Base-by-base conservation (phyloP, 768 basidiomycete species). In the Trichaptum fuscoviolaceum region DNA sequence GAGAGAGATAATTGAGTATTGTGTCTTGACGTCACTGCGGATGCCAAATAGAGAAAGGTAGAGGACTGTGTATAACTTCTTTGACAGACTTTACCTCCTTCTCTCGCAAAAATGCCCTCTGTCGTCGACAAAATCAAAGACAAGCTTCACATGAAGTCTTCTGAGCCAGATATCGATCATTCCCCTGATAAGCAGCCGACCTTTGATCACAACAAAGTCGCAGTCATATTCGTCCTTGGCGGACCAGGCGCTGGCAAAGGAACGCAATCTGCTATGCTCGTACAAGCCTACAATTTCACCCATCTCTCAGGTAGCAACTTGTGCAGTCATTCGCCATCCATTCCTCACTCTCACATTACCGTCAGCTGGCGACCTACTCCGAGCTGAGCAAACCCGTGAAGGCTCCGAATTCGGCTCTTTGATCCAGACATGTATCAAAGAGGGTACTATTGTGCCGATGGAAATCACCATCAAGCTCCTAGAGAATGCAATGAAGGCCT, bases 161-260 rank as follows among this genome's bases (percentile, higher is more conserved):
- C 63, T 34, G n/a, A 60, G 26, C n/a, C 62, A 62, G 62, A 65
- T 9, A 59, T 23, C 36, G 35, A 64, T 3, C 9, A 18, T 63
- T n/a, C 30, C 63, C 34, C 35, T 20, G 62, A 52, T 36, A 70
- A 69, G 58, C 69, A 73, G 5, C 82, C 83, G 18, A 82, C 80
- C 1, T 96, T 97, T 72, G 87, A 93, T 75, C 76, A 80, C 35
- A 74, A 75, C 61, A 89, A 92, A 69, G 90, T 98, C 71, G 89
- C 85, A 20, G 96, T 99, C 66, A 82, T 99, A 73, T 99, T 92
- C 73, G 96, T 99, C 26, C 88, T 99, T 17, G 97, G 97, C 42
- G 97, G 97, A 0, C 97, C 97, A 23, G 97, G 97, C 63, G 95
- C 95, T 71, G 96, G 96, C 67, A 99, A 99, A 76, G 97, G 97